These are phyloP conservation scores for Clonostachys rhizophaga DNA, from an alignment of 2,329 filamentous ascomycete genomes.

Conservation along the genomic window DNA sequence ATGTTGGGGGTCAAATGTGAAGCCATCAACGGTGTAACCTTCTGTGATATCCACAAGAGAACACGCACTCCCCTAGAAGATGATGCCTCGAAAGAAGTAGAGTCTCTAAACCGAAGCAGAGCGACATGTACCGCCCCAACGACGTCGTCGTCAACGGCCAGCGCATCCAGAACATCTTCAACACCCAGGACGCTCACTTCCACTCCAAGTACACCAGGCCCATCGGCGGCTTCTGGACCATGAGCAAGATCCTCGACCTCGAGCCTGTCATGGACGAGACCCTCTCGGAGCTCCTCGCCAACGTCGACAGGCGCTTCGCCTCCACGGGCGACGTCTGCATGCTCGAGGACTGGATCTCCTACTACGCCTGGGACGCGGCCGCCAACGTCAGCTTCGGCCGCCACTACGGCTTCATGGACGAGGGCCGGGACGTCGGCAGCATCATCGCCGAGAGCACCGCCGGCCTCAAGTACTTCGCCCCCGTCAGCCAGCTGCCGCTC, in stretches of 20 bases:
- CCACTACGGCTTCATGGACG: slow-evolving; percentile 33
- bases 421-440: slow-evolving; percentile 25
- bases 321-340: background rate
- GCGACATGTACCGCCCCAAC: slow-evolving; percentile 10
- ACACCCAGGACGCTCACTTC: slow-evolving; percentile 8
- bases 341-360: slow-evolving; percentile 7
- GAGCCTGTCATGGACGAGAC: slow-evolving; percentile 10
- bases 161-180: slow-evolving; percentile 11
- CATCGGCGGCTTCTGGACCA: slow-evolving; percentile 7
- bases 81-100: background rate
- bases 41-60: no score
- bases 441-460: slow-evolving; percentile 21
- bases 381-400: slow-evolving; percentile 31
- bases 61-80: no score
- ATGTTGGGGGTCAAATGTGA: no score
- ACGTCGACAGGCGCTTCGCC: slow-evolving; percentile 5
- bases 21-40: no score
- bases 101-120: slow-evolving; percentile 1
- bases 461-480: slow-evolving; percentile 22
- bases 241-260: slow-evolving; percentile 8
- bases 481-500: slow-evolving; percentile 14
- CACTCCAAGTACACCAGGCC: slow-evolving; percentile 7
- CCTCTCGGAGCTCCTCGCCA: slow-evolving; percentile 2
- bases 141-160: slow-evolving; percentile 7
- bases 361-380: slow-evolving; percentile 31